Percentiles rank a stretch among this genome's conserved stretches.
Conservation (phyloP, 495 filamentous ascomycete species). For the Pseudevernia furfuracea region DNA sequence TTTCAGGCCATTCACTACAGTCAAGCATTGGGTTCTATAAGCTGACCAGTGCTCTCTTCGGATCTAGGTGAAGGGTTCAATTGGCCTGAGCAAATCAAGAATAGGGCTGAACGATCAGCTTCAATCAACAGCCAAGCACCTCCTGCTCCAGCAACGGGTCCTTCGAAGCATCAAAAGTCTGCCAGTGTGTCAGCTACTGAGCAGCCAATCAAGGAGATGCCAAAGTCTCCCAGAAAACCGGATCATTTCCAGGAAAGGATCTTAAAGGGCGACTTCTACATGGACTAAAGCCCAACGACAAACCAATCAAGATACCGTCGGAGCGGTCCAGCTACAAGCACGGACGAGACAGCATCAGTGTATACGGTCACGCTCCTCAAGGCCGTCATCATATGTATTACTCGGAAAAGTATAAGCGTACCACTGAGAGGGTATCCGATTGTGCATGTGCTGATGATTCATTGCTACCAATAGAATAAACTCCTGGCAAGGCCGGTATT, state of each 20-base stretch:
- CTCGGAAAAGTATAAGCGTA: background rate
- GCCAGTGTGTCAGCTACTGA: conserved; percentile 64
- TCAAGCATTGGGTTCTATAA: background rate
- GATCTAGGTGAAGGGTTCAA: conserved; percentile 80
- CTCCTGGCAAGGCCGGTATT: background rate
- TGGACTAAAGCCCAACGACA: conserved; percentile 57
- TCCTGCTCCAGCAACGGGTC: conserved; percentile 26
- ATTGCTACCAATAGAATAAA: background rate
- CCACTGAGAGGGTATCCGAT: background rate
- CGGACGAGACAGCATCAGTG: background rate
- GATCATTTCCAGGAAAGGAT: conserved; percentile 96
- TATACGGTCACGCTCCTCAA: background rate
- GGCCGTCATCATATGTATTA: background rate
- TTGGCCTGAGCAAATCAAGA: conserved; percentile 89
- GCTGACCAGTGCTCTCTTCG: conserved; percentile 51
- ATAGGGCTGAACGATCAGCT: conserved; percentile 76
- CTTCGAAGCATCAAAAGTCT: conserved; percentile 41
- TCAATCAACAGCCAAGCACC: conserved; percentile 43
- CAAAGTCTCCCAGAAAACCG: conserved; percentile 58
- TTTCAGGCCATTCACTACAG: conserved; percentile 30
- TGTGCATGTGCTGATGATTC: background rate
- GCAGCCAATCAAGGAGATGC: conserved; percentile 59
- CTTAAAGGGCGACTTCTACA: conserved; percentile 92
- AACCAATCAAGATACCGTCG: background rate
- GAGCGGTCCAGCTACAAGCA: background rate